Base-by-base conservation (phyloP, 176 grass and related monocot genomes). In the Avena sativa region DNA sequence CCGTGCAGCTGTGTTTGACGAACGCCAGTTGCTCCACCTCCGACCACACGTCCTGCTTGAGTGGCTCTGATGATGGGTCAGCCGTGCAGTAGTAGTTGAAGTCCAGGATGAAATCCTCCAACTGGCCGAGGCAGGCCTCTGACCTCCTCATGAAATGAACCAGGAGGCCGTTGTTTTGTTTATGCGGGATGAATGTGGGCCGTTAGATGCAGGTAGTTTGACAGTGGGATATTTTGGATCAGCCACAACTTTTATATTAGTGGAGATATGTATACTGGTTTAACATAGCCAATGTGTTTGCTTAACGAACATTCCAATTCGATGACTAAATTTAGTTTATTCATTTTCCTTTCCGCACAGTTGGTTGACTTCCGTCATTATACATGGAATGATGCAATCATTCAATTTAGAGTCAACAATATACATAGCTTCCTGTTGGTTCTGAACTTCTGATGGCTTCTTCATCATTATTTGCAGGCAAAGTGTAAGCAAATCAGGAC, bases 401-500 rank as follows among this genome's bases (percentile, higher is more conserved):
- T 69, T 14, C 30, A 74, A n/a, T 15, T 80, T 68, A 58, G 15
- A 79, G 25, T 74, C 3, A 9, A 69, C 4, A 19, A 44, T 81
- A 12, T 87, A 21, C 57, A n/a, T 71, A 85, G 9, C 49, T 81
- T 85, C 74, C 25, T 79, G 32, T 60, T 71, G 69, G 12, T 86
- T 80, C 84, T 25, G 25, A 25, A 25, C 25, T 25, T 25, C 25
- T 88, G 34, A 87, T 81, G 14, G 71, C 13, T 66, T 63, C 64
- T 87, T 82, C 51, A 73, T 82, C 51, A 73, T 86, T 83, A 64
- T 91, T 94, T 93, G 84, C 90, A 98, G 96, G 96, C 53, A 98
- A 98, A 98, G 92, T 89, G 96, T 98, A 92, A 96, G 96, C 91
- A 53, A 88, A 81, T 49, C 17, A 55, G 83, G 85, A 86, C 32